phyloP scores from a whole-genome alignment of 169 alveolate genomes.

The Cryptosporidium ubiquitum region DNA sequence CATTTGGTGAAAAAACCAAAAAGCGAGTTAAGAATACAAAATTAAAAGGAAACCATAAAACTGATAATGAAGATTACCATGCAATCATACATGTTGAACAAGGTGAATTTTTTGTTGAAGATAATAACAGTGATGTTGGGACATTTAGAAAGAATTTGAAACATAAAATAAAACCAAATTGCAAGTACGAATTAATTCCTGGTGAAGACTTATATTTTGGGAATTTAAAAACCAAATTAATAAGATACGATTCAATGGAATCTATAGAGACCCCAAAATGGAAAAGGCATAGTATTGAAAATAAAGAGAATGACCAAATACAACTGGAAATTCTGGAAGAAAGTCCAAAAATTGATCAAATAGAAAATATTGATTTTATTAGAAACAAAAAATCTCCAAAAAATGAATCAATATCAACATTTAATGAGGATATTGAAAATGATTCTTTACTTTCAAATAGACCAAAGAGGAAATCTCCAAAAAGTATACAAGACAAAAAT shows the following conservation, averaged over 20 bases:
- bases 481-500: neutral
- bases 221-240: constrained; percentile 47
- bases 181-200: constrained; percentile 48
- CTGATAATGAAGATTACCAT: neutral
- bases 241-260: constrained; percentile 29
- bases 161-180: constrained; percentile 27
- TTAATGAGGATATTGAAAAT: neutral
- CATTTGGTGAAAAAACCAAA: neutral
- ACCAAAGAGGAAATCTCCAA: constrained; percentile 1
- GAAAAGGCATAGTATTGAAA: neutral
- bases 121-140: constrained; percentile 16
- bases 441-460: neutral
- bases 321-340: neutral
- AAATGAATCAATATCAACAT: neutral
- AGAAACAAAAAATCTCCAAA: neutral
- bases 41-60: neutral
- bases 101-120: constrained; percentile 69
- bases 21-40: neutral
- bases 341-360: neutral
- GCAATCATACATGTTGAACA: constrained; percentile 45
- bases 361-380: neutral
- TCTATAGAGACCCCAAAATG: constrained; percentile 44
- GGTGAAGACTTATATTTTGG: constrained; percentile 55
- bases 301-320: neutral
- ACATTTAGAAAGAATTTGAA: constrained; percentile 34